Evolutionary conservation across 148 eudicot species (phyloP).

Genomic region (Rhododendron kiyosumense): DNA sequence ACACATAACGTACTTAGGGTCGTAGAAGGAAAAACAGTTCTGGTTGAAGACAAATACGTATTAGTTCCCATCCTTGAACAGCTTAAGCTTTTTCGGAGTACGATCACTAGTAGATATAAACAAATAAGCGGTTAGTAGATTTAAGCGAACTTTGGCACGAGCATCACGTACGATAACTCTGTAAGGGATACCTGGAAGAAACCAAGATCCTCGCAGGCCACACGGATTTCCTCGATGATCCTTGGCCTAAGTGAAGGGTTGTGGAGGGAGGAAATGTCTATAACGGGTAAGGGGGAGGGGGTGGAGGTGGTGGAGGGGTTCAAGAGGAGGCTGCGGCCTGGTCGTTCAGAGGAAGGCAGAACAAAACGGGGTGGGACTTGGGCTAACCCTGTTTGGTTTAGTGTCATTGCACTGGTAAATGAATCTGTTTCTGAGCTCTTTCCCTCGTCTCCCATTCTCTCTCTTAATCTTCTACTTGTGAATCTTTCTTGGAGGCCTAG

Average conservation of each 20-base stretch:
- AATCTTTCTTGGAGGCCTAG: not conserved
- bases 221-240: constrained; percentile 16
- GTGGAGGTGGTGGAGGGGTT: not conserved
- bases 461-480: not conserved
- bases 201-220: constrained; percentile 37
- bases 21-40: too few species aligned
- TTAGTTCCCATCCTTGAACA: too few species aligned
- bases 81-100: too few species aligned
- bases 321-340: not conserved
- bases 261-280: constrained; percentile 25
- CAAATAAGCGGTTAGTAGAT: too few species aligned
- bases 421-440: not conserved
- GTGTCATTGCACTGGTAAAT: constrained; percentile 34
- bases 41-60: too few species aligned
- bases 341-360: constrained; percentile 28
- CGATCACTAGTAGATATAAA: too few species aligned
- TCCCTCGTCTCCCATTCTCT: not conserved
- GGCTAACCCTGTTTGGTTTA: constrained; percentile 21
- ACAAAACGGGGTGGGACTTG: constrained; percentile 22
- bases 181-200: constrained; percentile 33
- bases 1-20: too few species aligned
- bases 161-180: not conserved
- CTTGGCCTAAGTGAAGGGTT: constrained; percentile 21
- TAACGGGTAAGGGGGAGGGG: constrained; percentile 12
- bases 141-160: too few species aligned